Conservation (phyloP, 306 rosid genomes). For the Trichosanthes cucumerina region DNA sequence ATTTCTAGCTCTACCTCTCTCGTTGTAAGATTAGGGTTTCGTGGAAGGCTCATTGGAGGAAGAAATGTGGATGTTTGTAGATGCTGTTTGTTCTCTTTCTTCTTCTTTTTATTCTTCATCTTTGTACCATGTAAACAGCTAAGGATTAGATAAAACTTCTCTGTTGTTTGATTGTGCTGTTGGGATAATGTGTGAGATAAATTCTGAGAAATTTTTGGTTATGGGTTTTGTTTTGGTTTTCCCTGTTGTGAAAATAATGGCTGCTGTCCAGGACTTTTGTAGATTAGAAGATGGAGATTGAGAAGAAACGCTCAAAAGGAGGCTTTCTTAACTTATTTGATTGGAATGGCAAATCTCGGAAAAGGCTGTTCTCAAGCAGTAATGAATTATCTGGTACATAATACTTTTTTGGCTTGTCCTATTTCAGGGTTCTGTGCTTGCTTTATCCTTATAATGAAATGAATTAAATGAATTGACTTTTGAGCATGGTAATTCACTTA, state of each 20-base stretch:
- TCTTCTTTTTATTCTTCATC: background rate
- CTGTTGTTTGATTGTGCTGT: background rate
- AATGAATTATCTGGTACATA: slow-evolving; percentile 43
- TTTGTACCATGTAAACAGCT: no score
- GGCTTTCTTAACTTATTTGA: slow-evolving; percentile 82
- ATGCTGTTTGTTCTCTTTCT: background rate
- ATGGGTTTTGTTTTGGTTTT: background rate
- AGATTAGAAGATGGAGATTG: slow-evolving; percentile 45
- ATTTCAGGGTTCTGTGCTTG: slow-evolving; percentile 1
- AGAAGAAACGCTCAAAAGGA: slow-evolving; percentile 77
- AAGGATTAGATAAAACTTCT: no score
- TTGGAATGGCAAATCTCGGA: slow-evolving; percentile 90
- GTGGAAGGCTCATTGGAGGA: background rate
- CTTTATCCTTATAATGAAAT: slow-evolving; percentile 8
- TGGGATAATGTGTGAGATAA: background rate
- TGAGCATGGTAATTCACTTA: slow-evolving; percentile 1
- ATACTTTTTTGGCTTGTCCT: background rate
- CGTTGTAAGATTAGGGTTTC: slow-evolving; percentile 3
- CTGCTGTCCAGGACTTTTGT: background rate
- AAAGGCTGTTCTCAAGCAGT: slow-evolving; percentile 41
- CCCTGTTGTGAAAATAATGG: background rate
- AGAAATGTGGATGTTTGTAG: background rate
- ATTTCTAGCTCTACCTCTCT: background rate
- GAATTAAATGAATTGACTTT: background rate
- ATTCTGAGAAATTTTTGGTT: background rate